Evolutionary conservation across 768 basidiomycete species (phyloP).

Genomic region (Leccinum pellstonianum): DNA sequence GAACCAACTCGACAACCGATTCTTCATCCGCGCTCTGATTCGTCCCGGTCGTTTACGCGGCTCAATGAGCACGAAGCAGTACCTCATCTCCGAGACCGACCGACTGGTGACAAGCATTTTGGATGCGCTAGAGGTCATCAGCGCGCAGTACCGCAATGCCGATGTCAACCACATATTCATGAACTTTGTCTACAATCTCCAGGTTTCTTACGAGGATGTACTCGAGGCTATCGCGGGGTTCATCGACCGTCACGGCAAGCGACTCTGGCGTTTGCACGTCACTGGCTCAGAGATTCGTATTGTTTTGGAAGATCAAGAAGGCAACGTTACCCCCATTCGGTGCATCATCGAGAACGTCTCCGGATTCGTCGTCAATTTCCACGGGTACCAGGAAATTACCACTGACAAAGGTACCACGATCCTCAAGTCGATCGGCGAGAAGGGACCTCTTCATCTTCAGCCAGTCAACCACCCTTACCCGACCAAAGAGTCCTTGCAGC

Average conservation of each 20-base stretch:
- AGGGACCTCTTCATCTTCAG: constrained; percentile 94
- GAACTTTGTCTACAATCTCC: constrained; percentile 97
- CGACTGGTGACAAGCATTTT: constrained; percentile 91
- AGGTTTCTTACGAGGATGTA: constrained; percentile 94
- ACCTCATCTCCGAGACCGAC: constrained; percentile 98
- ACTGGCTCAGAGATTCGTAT: constrained; percentile 98
- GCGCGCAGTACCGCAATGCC: constrained; percentile 83
- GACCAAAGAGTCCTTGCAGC: constrained; percentile 97
- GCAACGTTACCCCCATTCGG: constrained; percentile 93
- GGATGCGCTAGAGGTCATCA: constrained; percentile 93
- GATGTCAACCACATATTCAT: constrained; percentile 99
- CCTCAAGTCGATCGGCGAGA: constrained; percentile 96
- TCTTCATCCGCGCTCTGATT: constrained; percentile 96
- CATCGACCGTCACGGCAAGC: constrained; percentile 97
- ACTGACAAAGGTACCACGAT: constrained; percentile 95
- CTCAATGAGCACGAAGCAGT: constrained; percentile 92
- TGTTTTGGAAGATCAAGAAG: constrained; percentile 89
- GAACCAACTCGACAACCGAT: constrained; percentile 96
- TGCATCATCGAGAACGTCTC: constrained; percentile 99
- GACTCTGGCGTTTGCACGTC: constrained; percentile 96
- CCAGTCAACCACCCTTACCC: constrained; percentile 92
- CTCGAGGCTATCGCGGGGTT: constrained; percentile 97
- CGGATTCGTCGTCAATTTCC: constrained; percentile 98
- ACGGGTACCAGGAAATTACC: constrained; percentile 96
- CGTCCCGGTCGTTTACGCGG: constrained; percentile 93